Conservation (phyloP, 1,284 basidiomycete genomes). For the Ceratobasidium sp. region DNA sequence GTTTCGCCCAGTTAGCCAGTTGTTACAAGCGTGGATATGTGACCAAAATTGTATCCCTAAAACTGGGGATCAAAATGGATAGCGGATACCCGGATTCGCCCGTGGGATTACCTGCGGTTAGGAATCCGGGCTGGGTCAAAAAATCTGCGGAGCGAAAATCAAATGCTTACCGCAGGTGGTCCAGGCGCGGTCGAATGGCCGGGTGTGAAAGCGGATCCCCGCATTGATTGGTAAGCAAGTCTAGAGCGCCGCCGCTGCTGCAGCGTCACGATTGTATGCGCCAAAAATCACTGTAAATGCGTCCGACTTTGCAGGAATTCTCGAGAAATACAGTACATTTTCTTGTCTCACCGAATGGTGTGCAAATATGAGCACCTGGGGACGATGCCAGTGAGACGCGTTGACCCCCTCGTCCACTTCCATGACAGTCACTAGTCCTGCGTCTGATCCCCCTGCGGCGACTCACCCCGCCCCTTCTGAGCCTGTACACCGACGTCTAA, state of each 20-base stretch:
- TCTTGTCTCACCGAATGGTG: too few species aligned
- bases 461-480: neutral
- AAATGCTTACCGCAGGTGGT: neutral
- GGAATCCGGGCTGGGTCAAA: neutral
- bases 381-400: neutral
- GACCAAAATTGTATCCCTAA: too few species aligned
- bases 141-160: neutral
- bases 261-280: neutral
- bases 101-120: neutral
- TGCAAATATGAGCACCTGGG: too few species aligned
- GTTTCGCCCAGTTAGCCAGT: too few species aligned
- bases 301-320: neutral
- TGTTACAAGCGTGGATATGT: too few species aligned
- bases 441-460: neutral
- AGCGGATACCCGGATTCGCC: neutral
- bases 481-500: neutral
- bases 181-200: neutral
- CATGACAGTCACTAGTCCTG: neutral
- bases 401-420: neutral
- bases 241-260: too few species aligned
- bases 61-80: slow-evolving; percentile 28
- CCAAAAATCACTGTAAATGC: neutral
- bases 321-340: too few species aligned
- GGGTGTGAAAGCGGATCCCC: slow-evolving; percentile 4
- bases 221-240: neutral